Base-by-base conservation (phyloP, 257 asterid species). In the Solanum chilense region DNA sequence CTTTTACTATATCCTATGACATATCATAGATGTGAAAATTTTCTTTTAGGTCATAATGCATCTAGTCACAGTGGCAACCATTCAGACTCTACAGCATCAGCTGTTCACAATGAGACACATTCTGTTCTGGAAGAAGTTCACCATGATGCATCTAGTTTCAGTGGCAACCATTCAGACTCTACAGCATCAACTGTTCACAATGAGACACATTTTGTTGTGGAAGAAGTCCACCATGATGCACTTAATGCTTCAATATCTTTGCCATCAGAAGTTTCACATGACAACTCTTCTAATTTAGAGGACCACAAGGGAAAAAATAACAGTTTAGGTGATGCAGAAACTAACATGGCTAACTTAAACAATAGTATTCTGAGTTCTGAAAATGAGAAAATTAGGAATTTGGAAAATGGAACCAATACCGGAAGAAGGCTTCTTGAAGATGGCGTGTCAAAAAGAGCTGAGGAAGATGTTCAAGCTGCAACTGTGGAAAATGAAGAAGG, bases 391-490 rank as follows among this genome's bases (percentile, higher is more conserved):
- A 89, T 45, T 85, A 87, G 75, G 73, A 73, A 83, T 76, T 90
- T 88, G 87, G 98, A 84, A 85, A 89, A 88, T 93, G 87, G 85
- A 81, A 81, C 84, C 92, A 92, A 86, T 83, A 90, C 87, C 90
- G 89, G 92, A 89, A 95, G 99, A 91, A 92, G 96, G 92, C 98
- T 97, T 89, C 99, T 97, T 88, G 95, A 95, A 90, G 98, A 92
- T 81, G 69, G 52, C 21, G 70, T 81, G 20, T 81, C 45, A 77
- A 87, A 90, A 86, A 89, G 88, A 83, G 86, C 39, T 88, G 89
- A 88, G 18, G 95, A 87, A 86, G 92, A 87, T 86, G 90, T 85
- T 84, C 95, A 86, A 77, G 91, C 92, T 88, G 97, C 99, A 56
- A 96, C 98, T 27, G 99, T 93, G 47, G 97, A 96, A 93, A 97